phyloP scores from a whole-genome alignment of 78 protist genomes.

The Salpingoeca rosetta region DNA sequence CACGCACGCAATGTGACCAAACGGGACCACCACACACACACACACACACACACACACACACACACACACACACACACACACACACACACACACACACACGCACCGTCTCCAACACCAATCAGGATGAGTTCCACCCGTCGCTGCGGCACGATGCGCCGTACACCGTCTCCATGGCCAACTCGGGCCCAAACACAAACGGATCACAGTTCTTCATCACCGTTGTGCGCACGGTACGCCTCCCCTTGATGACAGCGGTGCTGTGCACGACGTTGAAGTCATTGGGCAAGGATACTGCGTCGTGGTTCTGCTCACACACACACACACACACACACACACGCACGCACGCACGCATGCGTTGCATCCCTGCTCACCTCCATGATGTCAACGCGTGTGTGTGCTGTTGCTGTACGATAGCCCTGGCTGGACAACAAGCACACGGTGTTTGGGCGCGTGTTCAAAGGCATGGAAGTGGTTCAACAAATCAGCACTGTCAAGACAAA shows the following conservation, averaged over 20 bases:
- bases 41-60: no score
- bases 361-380: no score
- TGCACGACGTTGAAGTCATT: not conserved
- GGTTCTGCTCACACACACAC: not conserved
- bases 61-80: no score
- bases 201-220: slow-evolving; percentile 89
- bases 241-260: not conserved
- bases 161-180: slow-evolving; percentile 70
- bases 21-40: no score
- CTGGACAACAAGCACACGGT: slow-evolving; percentile 93
- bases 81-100: no score
- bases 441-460: slow-evolving; percentile 84
- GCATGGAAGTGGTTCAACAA: slow-evolving; percentile 65
- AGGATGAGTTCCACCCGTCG: slow-evolving; percentile 72
- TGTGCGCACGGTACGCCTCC: slow-evolving; percentile 22
- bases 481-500: slow-evolving; percentile 61
- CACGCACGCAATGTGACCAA: no score
- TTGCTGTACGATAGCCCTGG: slow-evolving; percentile 56
- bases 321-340: no score
- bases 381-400: not conserved
- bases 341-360: no score
- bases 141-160: slow-evolving; percentile 75
- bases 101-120: no score
- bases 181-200: slow-evolving; percentile 88
- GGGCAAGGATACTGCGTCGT: not conserved